Evolutionary conservation across 345 rosid species (phyloP).

Genomic region (Aquilaria sinensis): DNA sequence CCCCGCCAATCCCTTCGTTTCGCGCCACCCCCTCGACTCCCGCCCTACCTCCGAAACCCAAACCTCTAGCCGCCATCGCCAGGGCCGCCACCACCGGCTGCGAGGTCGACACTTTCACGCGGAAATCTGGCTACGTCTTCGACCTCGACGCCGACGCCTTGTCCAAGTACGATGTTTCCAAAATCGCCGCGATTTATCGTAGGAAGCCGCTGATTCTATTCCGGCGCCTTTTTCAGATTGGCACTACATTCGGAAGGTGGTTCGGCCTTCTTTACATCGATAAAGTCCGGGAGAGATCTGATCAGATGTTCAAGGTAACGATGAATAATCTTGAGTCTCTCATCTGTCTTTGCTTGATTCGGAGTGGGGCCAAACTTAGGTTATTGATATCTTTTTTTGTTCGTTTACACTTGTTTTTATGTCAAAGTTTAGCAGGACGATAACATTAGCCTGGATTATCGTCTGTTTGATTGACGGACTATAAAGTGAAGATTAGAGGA

Average conservation of each 20-base stretch:
- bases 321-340: neutral
- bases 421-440: too few relatives aligned
- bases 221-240: conserved; percentile 71
- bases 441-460: too few relatives aligned
- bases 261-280: conserved; percentile 63
- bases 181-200: conserved; percentile 42
- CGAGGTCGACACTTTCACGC: conserved; percentile 65
- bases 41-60: conserved; percentile 5
- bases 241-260: conserved; percentile 68
- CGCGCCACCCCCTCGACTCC: conserved; percentile 30
- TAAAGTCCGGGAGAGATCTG: conserved; percentile 52
- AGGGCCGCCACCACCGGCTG: conserved; percentile 23
- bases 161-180: conserved; percentile 42
- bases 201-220: conserved; percentile 65
- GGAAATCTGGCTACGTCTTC: conserved; percentile 83
- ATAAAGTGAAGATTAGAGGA: too few relatives aligned
- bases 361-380: neutral
- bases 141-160: conserved; percentile 55
- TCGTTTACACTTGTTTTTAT: too few relatives aligned
- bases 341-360: neutral
- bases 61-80: conserved; percentile 13
- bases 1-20: conserved; percentile 26
- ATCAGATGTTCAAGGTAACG: conserved; percentile 64
- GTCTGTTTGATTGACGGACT: too few relatives aligned
- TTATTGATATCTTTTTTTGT: neutral